Conservation (phyloP, 2,329 filamentous ascomycete species). For the Penicillium rolfsii region DNA sequence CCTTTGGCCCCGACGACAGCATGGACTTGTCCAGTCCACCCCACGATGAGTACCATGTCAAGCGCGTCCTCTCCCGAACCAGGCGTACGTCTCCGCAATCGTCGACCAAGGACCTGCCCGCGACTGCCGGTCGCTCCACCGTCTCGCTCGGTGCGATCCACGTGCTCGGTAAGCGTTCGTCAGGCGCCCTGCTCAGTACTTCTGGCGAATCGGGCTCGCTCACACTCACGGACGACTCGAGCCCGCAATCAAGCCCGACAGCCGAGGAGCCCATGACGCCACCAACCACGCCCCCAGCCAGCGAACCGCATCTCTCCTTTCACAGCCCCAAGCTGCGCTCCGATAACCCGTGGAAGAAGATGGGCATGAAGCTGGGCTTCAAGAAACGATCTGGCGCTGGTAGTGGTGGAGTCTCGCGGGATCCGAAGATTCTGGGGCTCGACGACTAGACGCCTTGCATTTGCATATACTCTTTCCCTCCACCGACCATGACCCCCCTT, state of each 20-base stretch:
- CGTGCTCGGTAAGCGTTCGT: conserved; percentile 42
- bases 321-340: conserved; percentile 47
- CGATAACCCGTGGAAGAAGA: conserved; percentile 57
- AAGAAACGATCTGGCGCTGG: conserved; percentile 41
- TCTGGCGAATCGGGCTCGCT: conserved; percentile 45
- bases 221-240: conserved; percentile 52
- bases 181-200: conserved; percentile 40
- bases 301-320: conserved; percentile 41
- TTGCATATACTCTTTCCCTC: neutral
- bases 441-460: conserved; percentile 23
- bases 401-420: conserved; percentile 21
- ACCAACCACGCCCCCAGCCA: conserved; percentile 55
- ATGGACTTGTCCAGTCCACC: conserved; percentile 37
- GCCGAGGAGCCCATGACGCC: conserved; percentile 54
- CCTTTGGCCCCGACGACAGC: conserved; percentile 43
- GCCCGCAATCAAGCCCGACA: conserved; percentile 45
- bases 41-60: conserved; percentile 37
- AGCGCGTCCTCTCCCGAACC: conserved; percentile 33
- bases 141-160: conserved; percentile 38
- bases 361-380: conserved; percentile 54
- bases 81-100: conserved; percentile 39
- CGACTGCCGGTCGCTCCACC: conserved; percentile 34
- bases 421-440: conserved; percentile 28
- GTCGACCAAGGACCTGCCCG: conserved; percentile 37
- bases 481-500: neutral